Percentiles rank a stretch among this genome's conserved stretches.
phyloP scores from a whole-genome alignment of 768 basidiomycete species.

The Tephrocybe sp. region DNA sequence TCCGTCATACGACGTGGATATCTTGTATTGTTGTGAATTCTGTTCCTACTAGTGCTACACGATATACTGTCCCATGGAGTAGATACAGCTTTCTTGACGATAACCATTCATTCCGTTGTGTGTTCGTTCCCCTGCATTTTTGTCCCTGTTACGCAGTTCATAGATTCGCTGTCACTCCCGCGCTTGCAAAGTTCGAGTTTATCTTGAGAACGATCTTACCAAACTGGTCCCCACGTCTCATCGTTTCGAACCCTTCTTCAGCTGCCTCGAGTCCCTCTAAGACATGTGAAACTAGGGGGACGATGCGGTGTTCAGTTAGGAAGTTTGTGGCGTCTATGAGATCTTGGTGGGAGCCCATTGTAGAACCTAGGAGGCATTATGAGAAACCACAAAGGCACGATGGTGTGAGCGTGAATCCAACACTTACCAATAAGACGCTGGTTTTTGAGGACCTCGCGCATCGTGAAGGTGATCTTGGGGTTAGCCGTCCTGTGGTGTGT shows the following conservation, averaged over 20 bases:
- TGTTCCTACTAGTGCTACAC: no score
- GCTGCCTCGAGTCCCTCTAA: constrained; percentile 61
- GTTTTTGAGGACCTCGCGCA: constrained; percentile 76
- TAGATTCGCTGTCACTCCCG: constrained; percentile 8
- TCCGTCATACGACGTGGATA: no score
- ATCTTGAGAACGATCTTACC: constrained; percentile 73
- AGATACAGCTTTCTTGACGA: no score
- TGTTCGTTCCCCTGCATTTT: no score
- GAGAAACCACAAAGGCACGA: not conserved
- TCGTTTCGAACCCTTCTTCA: constrained; percentile 68
- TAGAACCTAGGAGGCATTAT: constrained; percentile 51
- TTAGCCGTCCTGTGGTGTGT: constrained; percentile 50
- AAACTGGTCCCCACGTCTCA: constrained; percentile 66
- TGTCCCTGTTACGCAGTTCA: no score
- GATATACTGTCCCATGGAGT: no score
- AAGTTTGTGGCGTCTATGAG: constrained; percentile 71
- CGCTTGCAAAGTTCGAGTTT: not conserved
- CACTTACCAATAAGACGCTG: constrained; percentile 67
- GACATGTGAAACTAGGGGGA: constrained; percentile 68
- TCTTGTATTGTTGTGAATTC: no score
- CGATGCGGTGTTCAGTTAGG: constrained; percentile 59
- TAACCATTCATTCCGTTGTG: no score
- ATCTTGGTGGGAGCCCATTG: constrained; percentile 81
- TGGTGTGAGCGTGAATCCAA: not conserved
- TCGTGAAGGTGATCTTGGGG: constrained; percentile 62